A percentile compares a stretch with the other conserved stretches of the same genome.
phyloP scores from a whole-genome alignment of 78 protist genomes.

The Bodo saltans region DNA sequence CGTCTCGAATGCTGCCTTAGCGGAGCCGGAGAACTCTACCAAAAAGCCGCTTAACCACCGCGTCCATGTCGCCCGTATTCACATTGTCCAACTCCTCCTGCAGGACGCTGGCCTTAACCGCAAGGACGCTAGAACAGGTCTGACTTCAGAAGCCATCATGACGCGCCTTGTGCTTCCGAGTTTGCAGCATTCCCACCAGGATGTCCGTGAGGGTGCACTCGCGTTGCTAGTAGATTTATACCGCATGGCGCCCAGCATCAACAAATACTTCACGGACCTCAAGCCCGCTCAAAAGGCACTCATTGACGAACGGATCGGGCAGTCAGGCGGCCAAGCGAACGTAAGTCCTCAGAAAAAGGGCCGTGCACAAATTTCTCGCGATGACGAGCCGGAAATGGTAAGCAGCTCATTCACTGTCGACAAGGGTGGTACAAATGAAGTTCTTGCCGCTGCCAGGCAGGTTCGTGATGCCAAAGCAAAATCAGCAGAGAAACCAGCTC shows the following conservation, averaged over 20 bases:
- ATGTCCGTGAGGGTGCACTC: slow-evolving; percentile 17
- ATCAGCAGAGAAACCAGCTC: neutral
- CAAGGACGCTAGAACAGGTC: neutral
- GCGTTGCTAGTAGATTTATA: neutral
- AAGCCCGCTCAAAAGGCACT: neutral
- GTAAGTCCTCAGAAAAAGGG: no score
- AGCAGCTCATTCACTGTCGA: neutral
- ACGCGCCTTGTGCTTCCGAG: neutral
- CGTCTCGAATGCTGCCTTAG: neutral
- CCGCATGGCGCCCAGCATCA: neutral
- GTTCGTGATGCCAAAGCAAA: neutral
- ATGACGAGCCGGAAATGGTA: neutral
- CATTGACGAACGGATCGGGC: neutral
- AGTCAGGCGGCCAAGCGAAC: neutral
- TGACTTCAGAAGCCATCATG: slow-evolving; percentile 1
- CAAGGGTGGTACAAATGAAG: neutral
- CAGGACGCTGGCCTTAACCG: neutral
- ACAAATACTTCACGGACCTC: neutral
- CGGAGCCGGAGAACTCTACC: neutral
- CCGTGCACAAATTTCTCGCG: no score
- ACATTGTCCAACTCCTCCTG: neutral
- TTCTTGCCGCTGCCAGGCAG: neutral
- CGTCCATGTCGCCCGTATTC: neutral
- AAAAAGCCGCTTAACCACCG: neutral
- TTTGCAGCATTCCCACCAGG: neutral